Evolutionary conservation across 371 early-diverging fungal species (phyloP), one percentile per base, ranked within the genome.

Genomic region (Mucor lusitanicus): DNA sequence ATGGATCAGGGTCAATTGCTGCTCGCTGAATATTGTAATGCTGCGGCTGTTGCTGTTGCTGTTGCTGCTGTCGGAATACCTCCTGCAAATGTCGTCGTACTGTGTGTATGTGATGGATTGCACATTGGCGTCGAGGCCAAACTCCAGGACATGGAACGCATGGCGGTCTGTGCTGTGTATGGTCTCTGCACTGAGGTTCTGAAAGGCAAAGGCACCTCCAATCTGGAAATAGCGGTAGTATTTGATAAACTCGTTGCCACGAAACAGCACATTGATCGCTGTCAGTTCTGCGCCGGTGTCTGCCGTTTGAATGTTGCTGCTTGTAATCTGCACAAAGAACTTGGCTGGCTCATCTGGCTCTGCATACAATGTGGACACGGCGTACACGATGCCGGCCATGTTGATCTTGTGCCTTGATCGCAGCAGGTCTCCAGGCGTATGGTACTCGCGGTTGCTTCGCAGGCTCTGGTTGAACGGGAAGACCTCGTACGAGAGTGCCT

Each of bases 281-380:
- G 25, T 53, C 12, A 53, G 12, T 23, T 17, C 19, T 28, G 64
- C 32, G 3, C 40, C 30, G 1, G 28, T 28, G 23, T 54, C 27
- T 23, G 56, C 7, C 1, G 50, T 25, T 23, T 50, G 23, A 13
- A 23, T 25, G 50, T 55, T 32, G 33, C 15, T 55, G 30, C 15
- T 32, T 39, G 12, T 39, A 9, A 71, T 32, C 40, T 71, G 55
- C 11, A 74, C 27, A 23, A 64, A 40, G 39, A 74, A 74, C 3
- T 13, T 6, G 1, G 66, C 60, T 21, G 50, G 57, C 1, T 27
- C 11, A 8, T 48, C 39, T 0, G 58, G 44, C 23, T 19, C 13
- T 2, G 37, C 23, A 12, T 54, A 61, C 6, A 68, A 11, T 27
- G 28, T 40, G 0, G 63, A 63, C 12, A 68, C 40, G 7, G 58